Evolutionary conservation across 2,329 filamentous ascomycete species (phyloP).

Genomic region (Aspergillus sp.): DNA sequence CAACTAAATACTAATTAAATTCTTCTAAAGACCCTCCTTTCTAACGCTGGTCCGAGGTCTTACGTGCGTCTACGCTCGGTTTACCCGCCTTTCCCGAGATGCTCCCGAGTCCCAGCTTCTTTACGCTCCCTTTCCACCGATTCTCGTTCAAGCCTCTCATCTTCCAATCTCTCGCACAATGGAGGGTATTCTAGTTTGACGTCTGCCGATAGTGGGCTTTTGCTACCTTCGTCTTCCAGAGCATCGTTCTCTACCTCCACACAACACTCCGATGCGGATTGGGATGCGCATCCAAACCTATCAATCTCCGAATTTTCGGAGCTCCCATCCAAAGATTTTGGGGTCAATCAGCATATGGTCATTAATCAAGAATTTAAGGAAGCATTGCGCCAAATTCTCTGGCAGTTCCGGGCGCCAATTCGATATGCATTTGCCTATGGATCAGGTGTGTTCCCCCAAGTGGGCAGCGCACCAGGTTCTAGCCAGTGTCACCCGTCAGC

Average conservation of each 20-base stretch:
- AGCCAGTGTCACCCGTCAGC: conserved; percentile 68
- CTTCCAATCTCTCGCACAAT: conserved; percentile 13
- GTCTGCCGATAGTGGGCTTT: conserved; percentile 7
- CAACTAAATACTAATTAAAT: conserved; percentile 3
- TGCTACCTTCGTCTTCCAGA: conserved; percentile 12
- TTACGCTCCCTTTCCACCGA: conserved; percentile 28
- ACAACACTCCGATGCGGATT: conserved; percentile 46
- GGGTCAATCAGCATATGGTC: conserved; percentile 91
- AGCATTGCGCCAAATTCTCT: conserved; percentile 77
- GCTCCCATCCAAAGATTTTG: conserved; percentile 75
- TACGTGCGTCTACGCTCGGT: conserved; percentile 17
- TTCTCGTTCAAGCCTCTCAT: conserved; percentile 12
- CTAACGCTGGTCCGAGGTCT: conserved; percentile 14
- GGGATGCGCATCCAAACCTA: conserved; percentile 71
- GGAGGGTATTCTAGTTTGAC: conserved; percentile 7
- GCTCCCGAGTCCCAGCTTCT: conserved; percentile 10
- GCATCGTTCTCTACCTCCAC: conserved; percentile 30
- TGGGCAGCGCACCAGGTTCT: conserved; percentile 38
- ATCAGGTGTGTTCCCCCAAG: conserved; percentile 90
- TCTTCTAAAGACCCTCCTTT: conserved; percentile 17
- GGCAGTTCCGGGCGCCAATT: conserved; percentile 88
- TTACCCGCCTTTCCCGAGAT: conserved; percentile 13
- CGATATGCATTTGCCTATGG: conserved; percentile 97
- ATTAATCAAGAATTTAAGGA: conserved; percentile 97
- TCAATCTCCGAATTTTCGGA: conserved; percentile 70